Base-by-base conservation (phyloP, 1,284 basidiomycete species). In the Cronartium quercuum region DNA sequence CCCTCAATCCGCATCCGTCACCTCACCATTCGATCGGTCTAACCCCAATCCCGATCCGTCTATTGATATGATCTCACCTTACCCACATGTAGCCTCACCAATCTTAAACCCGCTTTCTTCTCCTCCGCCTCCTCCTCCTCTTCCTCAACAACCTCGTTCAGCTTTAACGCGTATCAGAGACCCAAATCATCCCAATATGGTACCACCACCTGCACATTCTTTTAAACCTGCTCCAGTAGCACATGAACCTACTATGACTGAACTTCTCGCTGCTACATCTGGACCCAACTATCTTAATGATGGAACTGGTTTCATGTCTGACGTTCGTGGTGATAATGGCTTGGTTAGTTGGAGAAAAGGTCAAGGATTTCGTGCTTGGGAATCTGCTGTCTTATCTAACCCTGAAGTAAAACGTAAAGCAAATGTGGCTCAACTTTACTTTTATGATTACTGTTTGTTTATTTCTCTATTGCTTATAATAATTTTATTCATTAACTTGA, bases 361-460 rank as follows among this genome's bases (percentile, higher is more conserved):
- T 4, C 78, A 81, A 77, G 80, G 81, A 47, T 79, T 80, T 78
- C 76, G 78, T 75, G 78, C 75, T 76, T 95, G 91, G 91, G 94
- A 95, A 84, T 87, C 86, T 76, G 89, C 92, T 79, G 84, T 94
- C 42, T 80, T 95, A 61, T 88, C 90, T 40, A 91, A 87, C 76
- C 82, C 88, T 15, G 94, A 97, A 82, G 89, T 96, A 71, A 91
- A 88, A 81, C 87, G 94, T 70, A 96, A 96, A 82, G 90, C 94
- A 1, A 96, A 94, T 4, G 92, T 97, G 12, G 93, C 93, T 34
- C 94, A 97, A 81, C 87, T 97, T 60, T 97, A 93, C 94, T 81
- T 81, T 84, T 81, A n/a, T 21, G 55, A 62, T 38, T 61, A 58
- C n/a, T 44, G 40, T 60, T 12, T 24, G 61, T 69, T 21, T 58